Conservation (phyloP, 2,329 filamentous ascomycete species). For the Hymenoscyphus linearis region DNA sequence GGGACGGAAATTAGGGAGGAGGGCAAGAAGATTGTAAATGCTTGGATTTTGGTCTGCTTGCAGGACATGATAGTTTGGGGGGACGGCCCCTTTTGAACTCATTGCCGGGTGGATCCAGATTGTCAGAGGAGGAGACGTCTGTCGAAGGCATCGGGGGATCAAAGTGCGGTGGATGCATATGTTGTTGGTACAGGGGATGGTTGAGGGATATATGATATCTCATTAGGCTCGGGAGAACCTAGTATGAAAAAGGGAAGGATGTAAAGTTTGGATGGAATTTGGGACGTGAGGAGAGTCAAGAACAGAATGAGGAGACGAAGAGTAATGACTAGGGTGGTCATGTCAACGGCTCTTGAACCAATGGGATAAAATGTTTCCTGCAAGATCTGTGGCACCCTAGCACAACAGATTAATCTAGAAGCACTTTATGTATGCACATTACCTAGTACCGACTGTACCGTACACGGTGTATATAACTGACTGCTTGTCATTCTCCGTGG, state of each 20-base stretch:
- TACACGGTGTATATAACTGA: neutral
- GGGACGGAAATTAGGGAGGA: neutral
- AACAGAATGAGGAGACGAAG: neutral
- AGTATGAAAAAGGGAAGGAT: neutral
- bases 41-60: neutral
- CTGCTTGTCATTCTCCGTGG: neutral
- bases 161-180: neutral
- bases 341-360: neutral
- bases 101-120: neutral
- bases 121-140: neutral
- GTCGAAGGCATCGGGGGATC: neutral
- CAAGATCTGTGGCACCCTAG: neutral
- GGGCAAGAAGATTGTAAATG: neutral
- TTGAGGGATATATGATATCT: neutral
- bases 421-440: neutral
- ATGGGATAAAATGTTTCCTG: neutral
- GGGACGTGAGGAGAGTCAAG: neutral
- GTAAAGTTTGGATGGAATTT: neutral
- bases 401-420: neutral
- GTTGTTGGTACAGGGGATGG: neutral
- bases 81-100: conserved; percentile 2
- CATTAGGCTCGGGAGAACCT: neutral
- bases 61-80: neutral
- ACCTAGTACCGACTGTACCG: neutral
- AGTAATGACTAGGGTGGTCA: neutral